These are phyloP conservation scores for Ustilago shanxiensis DNA, from an alignment of 1,284 basidiomycete species.

Conservation along the genomic window DNA sequence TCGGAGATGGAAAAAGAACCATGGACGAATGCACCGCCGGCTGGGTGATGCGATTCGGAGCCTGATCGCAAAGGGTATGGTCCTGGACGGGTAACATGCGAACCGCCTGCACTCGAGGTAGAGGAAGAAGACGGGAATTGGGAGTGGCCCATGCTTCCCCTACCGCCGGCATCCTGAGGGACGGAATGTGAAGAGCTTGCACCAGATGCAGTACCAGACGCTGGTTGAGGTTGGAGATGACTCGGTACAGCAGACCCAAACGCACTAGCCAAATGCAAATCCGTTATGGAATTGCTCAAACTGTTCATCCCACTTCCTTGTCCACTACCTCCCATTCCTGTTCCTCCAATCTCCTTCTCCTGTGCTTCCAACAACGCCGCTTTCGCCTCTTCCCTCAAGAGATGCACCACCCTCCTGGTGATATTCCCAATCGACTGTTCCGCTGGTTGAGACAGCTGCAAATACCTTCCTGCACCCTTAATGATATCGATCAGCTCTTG, in stretches of 20 bases:
- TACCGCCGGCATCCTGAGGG: constrained; percentile 8
- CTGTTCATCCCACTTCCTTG: constrained; percentile 26
- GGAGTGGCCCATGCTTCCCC: constrained; percentile 7
- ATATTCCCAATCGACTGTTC: constrained; percentile 96
- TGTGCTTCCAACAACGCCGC: constrained; percentile 49
- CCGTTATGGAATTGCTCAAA: constrained; percentile 47
- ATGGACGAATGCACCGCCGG: constrained; percentile 32
- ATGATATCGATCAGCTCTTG: constrained; percentile 87
- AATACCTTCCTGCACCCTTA: constrained; percentile 80
- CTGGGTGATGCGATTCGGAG: constrained; percentile 11
- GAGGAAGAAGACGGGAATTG: constrained; percentile 32
- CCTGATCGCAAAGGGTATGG: constrained; percentile 31
- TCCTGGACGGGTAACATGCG: constrained; percentile 22
- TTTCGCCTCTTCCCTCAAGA: constrained; percentile 85
- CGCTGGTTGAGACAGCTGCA: constrained; percentile 88
- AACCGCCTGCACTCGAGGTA: constrained; percentile 1
- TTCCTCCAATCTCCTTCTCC: constrained; percentile 28
- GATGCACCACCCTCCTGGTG: constrained; percentile 87
- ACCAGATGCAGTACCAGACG: constrained; percentile 7
- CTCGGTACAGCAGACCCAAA: constrained; percentile 33
- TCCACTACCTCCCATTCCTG: constrained; percentile 12
- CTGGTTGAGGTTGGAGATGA: constrained; percentile 8
- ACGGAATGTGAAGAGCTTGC: constrained; percentile 32
- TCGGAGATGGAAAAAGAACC: constrained; percentile 65
- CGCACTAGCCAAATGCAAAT: constrained; percentile 36